Percentiles rank a stretch among this genome's conserved stretches.
Evolutionary conservation across 2,329 filamentous ascomycete species (phyloP).

Genomic region (Pyricularia grisea): DNA sequence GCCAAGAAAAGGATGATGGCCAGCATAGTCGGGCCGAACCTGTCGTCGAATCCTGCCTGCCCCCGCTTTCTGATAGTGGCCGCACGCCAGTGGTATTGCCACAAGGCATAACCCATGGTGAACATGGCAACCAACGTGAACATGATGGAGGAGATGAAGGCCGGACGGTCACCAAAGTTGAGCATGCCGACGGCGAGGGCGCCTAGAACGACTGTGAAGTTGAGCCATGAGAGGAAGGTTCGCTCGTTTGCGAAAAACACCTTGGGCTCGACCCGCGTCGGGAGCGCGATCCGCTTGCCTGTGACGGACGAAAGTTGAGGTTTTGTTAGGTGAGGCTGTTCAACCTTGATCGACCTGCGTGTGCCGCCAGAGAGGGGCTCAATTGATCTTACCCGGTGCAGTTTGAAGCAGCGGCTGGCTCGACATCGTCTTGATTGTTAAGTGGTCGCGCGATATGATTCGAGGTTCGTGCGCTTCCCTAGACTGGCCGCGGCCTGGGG

Average conservation of each 20-base stretch:
- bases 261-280: conserved; percentile 96
- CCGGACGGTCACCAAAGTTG: conserved; percentile 92
- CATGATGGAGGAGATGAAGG: conserved; percentile 85
- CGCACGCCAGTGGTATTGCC: conserved; percentile 95
- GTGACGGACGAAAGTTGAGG: not conserved
- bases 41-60: conserved; percentile 93
- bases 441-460: not conserved
- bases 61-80: conserved; percentile 85
- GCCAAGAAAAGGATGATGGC: conserved; percentile 78
- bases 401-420: conserved; percentile 93
- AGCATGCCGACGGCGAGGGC: conserved; percentile 93
- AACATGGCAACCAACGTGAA: conserved; percentile 93
- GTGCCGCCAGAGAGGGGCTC: conserved; percentile 8
- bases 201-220: conserved; percentile 97
- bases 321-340: not conserved
- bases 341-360: not conserved
- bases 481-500: not conserved
- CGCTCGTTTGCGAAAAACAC: conserved; percentile 99
- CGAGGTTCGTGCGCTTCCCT: not conserved
- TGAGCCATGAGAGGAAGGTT: conserved; percentile 98
- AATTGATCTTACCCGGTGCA: conserved; percentile 58
- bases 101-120: conserved; percentile 88
- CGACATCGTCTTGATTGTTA: conserved; percentile 56
- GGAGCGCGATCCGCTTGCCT: conserved; percentile 98
- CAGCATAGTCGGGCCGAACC: conserved; percentile 85